Base-by-base conservation (phyloP, 441 rosid species). In the Eutrema salsugineum region DNA sequence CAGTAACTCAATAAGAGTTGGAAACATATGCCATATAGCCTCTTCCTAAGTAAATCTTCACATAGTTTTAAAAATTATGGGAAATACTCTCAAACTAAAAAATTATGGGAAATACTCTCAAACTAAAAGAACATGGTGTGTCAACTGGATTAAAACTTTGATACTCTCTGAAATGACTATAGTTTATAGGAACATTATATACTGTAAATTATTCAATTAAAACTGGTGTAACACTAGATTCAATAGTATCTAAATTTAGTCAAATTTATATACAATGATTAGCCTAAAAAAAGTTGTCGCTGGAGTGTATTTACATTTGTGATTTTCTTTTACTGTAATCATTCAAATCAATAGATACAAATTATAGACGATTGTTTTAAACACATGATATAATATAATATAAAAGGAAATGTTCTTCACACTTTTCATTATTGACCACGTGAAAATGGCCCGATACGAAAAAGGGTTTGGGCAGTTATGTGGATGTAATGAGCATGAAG, bases 401-500 rank as follows among this genome's bases (percentile, higher is more conserved):
- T 19, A 4, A 11, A 24, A 38, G 11, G 51, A 30, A 60, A 47
- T 17, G 2, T 57, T 36, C n/a, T 14, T 39, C 32, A 59, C 39
- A 66, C 46, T 20, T 57, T 50, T 66, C 44, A 50, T 50, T 22
- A 28, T 12, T 50, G 72, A 73, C 63, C 47, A 73, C 49, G 48
- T 74, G 63, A 61, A 67, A 59, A 61, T 50, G 78, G 35, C 20
- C 67, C 55, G 40, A 58, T 30, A 39, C 9, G 53, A 42, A 50
- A 74, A 73, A 30, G 22, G 53, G 35, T 49, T 5, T 11, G 42
- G 16, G 42, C 56, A 66, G 68, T 39, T 58, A 58, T 66, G 47
- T 58, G 22, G 27, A 56, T 50, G 67, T 7, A 66, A 73, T 73
- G 68, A 73, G 56, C 39, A 42, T 11, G 40, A 67, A 59, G 32